phyloP scores from a whole-genome alignment of 176 grass and related monocot species.

The Paspalum notatum region DNA sequence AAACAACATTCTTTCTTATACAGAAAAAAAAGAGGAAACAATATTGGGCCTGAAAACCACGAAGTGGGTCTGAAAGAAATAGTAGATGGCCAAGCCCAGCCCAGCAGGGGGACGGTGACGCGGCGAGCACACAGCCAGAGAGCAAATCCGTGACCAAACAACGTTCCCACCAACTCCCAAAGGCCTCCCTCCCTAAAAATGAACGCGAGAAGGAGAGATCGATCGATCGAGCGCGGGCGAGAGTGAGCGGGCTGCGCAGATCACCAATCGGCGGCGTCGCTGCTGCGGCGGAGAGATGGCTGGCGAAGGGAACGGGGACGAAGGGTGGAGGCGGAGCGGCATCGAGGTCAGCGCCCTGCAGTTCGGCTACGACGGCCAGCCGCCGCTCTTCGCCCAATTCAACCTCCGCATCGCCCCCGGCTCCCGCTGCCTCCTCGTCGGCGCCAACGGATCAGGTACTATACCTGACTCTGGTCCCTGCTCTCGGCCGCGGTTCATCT shows the following conservation, averaged over 20 bases:
- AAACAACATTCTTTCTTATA: no score
- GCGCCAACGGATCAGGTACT: slow-evolving; percentile 96
- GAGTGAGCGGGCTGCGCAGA: slow-evolving; percentile 17
- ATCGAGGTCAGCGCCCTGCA: slow-evolving; percentile 81
- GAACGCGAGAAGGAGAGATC: not conserved
- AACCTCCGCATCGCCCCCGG: slow-evolving; percentile 75
- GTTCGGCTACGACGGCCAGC: slow-evolving; percentile 78
- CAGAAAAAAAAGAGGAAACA: not conserved
- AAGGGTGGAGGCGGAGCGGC: slow-evolving; percentile 63
- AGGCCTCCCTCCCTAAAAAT: slow-evolving; percentile 27
- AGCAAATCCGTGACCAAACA: no score
- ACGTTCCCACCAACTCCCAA: slow-evolving; percentile 36
- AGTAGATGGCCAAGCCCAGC: not conserved
- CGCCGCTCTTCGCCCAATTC: slow-evolving; percentile 79
- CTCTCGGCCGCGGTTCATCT: not conserved
- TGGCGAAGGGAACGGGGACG: slow-evolving; percentile 2
- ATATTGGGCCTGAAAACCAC: not conserved
- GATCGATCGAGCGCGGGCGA: not conserved
- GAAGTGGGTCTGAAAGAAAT: not conserved
- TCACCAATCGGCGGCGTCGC: slow-evolving; percentile 15
- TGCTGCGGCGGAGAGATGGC: slow-evolving; percentile 25
- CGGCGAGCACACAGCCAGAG: slow-evolving; percentile 21
- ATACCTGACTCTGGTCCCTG: not conserved
- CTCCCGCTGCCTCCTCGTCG: slow-evolving; percentile 89
- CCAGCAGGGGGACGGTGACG: slow-evolving; percentile 10